Percentiles rank a stretch among this genome's conserved stretches.
phyloP scores from a whole-genome alignment of 805 yeast genomes.

The Hanseniaspora jakobsenii region DNA sequence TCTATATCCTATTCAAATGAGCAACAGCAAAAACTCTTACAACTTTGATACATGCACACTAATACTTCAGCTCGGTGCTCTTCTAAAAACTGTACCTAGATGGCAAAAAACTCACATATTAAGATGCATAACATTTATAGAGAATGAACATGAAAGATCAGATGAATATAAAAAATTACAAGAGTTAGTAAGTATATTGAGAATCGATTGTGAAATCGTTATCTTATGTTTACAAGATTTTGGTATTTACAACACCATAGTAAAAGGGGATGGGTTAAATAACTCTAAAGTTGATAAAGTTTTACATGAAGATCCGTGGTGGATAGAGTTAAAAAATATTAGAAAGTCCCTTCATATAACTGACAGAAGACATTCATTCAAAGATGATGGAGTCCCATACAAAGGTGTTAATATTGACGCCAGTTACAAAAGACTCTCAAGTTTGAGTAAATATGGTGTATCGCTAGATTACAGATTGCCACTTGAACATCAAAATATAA shows the following conservation, averaged over 20 bases:
- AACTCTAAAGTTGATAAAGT: slow-evolving; percentile 38
- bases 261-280: slow-evolving; percentile 47
- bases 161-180: slow-evolving; percentile 56
- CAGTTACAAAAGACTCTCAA: slow-evolving; percentile 3
- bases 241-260: slow-evolving; percentile 59
- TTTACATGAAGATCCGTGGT: slow-evolving; percentile 68
- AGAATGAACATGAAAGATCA: slow-evolving; percentile 50
- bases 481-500: background rate
- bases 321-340: slow-evolving; percentile 56
- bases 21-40: slow-evolving; percentile 70
- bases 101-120: slow-evolving; percentile 72
- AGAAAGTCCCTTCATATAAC: slow-evolving; percentile 29
- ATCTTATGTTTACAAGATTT: slow-evolving; percentile 54
- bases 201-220: slow-evolving; percentile 74
- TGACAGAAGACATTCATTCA: slow-evolving; percentile 28
- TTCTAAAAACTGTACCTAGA: slow-evolving; percentile 79
- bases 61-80: slow-evolving; percentile 87
- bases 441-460: slow-evolving; percentile 12
- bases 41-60: slow-evolving; percentile 93
- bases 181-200: slow-evolving; percentile 55
- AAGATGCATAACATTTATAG: slow-evolving; percentile 85
- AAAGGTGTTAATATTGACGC: slow-evolving; percentile 6
- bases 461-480: slow-evolving; percentile 10
- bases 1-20: slow-evolving; percentile 93
- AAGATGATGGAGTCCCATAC: slow-evolving; percentile 24